Conservation (phyloP, 2,329 filamentous ascomycete genomes). For the Ceratocystis destructans region DNA sequence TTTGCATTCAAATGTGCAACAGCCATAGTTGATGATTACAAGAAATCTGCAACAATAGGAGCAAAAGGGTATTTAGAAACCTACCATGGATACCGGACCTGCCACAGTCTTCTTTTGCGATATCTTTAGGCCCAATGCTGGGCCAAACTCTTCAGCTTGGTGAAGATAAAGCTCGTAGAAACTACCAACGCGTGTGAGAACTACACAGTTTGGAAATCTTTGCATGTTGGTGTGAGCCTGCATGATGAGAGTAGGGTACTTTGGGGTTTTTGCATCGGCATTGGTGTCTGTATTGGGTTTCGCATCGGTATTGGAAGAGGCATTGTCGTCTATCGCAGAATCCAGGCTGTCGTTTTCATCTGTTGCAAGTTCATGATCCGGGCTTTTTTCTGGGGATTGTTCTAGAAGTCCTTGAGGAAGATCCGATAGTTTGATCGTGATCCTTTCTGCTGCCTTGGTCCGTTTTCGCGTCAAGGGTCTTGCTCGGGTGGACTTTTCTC, state of each 20-base stretch:
- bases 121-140: conserved; percentile 76
- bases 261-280: conserved; percentile 29
- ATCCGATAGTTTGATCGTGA: conserved; percentile 41
- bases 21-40: not conserved
- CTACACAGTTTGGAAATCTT: conserved; percentile 77
- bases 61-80: conserved; percentile 20
- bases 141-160: conserved; percentile 79
- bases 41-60: conserved; percentile 18
- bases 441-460: conserved; percentile 24
- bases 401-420: conserved; percentile 41
- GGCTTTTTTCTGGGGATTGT: conserved; percentile 19
- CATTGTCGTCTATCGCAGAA: not conserved
- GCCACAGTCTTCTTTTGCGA: conserved; percentile 66
- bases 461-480: not conserved
- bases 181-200: conserved; percentile 81
- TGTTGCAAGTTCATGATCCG: not conserved
- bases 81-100: conserved; percentile 73
- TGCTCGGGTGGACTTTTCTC: not conserved
- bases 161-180: conserved; percentile 99
- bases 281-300: not conserved
- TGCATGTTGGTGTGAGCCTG: conserved; percentile 82
- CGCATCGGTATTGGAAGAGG: not conserved
- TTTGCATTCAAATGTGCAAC: not conserved
- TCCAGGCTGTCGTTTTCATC: not conserved
- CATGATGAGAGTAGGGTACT: conserved; percentile 76